phyloP scores from a whole-genome alignment of 1,139 yeast species.

The Magnusiomyces suaveolens region DNA sequence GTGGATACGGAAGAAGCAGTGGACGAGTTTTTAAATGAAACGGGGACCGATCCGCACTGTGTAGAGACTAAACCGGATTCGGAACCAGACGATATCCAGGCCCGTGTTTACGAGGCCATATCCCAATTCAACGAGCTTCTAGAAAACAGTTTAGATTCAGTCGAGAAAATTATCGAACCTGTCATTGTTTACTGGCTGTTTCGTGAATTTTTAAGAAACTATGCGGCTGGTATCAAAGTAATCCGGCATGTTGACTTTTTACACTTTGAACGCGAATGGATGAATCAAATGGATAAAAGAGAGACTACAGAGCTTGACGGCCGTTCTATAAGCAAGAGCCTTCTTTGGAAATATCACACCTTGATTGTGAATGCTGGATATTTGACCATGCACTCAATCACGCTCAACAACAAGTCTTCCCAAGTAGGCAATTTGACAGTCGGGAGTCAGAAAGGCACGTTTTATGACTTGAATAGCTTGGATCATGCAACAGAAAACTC shows the following conservation, averaged over 20 bases:
- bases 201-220: neutral
- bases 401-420: neutral
- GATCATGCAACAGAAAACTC: no score
- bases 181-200: neutral
- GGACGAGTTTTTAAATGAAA: neutral
- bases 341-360: neutral
- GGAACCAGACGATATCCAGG: neutral
- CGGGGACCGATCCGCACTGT: neutral
- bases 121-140: neutral
- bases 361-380: neutral
- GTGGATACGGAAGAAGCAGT: neutral
- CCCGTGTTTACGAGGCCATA: neutral
- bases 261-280: neutral
- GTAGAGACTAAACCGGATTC: neutral
- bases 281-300: neutral
- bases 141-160: no score
- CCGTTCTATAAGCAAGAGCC: neutral
- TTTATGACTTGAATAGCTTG: neutral
- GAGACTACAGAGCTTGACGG: neutral
- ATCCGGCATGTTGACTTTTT: neutral
- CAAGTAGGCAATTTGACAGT: neutral
- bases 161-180: neutral
- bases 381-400: neutral
- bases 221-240: neutral
- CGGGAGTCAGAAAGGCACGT: neutral